Percentiles rank a stretch among this genome's conserved stretches.
Conservation (phyloP, 192 early-diverging fungal species). For the Phlyctochytrium arcticum region DNA sequence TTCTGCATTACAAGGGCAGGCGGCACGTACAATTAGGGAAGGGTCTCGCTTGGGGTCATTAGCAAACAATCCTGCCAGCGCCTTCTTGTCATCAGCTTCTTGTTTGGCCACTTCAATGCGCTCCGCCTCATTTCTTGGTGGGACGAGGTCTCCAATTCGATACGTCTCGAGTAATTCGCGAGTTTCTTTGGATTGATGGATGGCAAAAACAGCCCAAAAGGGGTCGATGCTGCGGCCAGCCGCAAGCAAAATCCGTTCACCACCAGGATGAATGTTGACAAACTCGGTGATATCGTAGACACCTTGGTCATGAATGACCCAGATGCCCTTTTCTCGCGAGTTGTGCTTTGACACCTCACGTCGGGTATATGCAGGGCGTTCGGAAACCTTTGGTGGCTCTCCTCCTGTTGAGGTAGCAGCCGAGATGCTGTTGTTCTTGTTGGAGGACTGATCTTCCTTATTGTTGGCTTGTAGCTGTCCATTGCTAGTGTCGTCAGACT, state of each 20-base stretch:
- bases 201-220: conserved; percentile 52
- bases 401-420: too few relatives aligned
- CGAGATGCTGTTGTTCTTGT: too few relatives aligned
- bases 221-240: conserved; percentile 52
- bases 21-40: conserved; percentile 58
- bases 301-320: conserved; percentile 37
- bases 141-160: conserved; percentile 40
- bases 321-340: conserved; percentile 36
- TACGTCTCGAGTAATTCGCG: conserved; percentile 41
- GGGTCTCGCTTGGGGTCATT: conserved; percentile 73
- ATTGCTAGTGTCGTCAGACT: too few relatives aligned
- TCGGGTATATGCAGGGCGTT: conserved; percentile 19
- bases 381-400: too few relatives aligned
- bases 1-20: conserved; percentile 85
- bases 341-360: conserved; percentile 41
- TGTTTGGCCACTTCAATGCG: not conserved
- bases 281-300: conserved; percentile 55
- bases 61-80: conserved; percentile 36
- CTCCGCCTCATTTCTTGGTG: not conserved
- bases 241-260: conserved; percentile 47
- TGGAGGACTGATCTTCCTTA: too few relatives aligned
- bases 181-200: conserved; percentile 38
- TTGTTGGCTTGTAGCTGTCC: too few relatives aligned
- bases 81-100: conserved; percentile 11
- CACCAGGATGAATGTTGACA: conserved; percentile 51